A percentile compares a stretch with the other conserved stretches of the same genome.
Conservation (phyloP, 2,329 filamentous ascomycete species). For the Fusarium newnesense region DNA sequence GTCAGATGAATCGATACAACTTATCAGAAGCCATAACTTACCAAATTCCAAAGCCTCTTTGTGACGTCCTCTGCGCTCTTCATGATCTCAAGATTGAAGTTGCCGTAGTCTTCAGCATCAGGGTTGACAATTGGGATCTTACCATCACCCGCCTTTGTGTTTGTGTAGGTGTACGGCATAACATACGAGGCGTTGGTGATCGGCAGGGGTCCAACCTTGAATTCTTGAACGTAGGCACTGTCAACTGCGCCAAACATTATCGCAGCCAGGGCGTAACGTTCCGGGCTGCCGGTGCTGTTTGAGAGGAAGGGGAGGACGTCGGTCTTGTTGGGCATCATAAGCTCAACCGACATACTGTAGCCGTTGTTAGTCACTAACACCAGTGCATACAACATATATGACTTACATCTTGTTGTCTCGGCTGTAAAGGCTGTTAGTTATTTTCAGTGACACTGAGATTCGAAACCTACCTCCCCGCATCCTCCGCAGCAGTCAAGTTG, state of each 20-base stretch:
- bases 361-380: rapidly evolving
- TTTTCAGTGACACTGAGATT: rapidly evolving
- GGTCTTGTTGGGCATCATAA: slow-evolving; percentile 7
- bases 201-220: not conserved
- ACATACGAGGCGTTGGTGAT: not conserved
- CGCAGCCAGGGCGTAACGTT: not conserved
- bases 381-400: no score
- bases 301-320: not conserved
- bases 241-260: not conserved
- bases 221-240: not conserved
- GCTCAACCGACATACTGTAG: not conserved
- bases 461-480: not conserved
- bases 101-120: not conserved
- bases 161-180: not conserved
- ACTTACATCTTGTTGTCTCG: slow-evolving; percentile 6
- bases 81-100: slow-evolving; percentile 3
- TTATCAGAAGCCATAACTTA: rapidly evolving
- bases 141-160: not conserved
- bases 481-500: not conserved
- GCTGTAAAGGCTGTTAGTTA: not conserved
- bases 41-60: not conserved
- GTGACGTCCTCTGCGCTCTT: slow-evolving; percentile 3
- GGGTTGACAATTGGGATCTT: slow-evolving; percentile 1
- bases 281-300: not conserved
- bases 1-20: rapidly evolving